Base-by-base conservation (phyloP, 257 asterid genomes). In the Jaltomata sinuosa region DNA sequence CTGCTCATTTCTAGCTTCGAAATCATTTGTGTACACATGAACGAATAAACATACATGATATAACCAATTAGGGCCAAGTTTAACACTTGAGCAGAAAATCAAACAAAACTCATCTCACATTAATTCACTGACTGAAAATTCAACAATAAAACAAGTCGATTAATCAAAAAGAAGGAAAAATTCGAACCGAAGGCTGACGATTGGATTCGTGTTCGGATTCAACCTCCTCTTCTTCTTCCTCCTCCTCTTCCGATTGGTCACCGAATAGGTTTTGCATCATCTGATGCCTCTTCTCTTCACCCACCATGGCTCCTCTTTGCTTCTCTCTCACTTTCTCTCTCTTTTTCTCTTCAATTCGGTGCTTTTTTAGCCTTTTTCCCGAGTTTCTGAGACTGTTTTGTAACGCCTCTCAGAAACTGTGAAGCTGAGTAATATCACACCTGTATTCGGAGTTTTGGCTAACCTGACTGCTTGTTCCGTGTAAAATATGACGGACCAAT, bases 191-290 rank as follows among this genome's bases (percentile, higher is more conserved):
- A 40, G 98, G 96, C 87, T 94, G 98, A 22, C 94, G 96, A 90
- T 93, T 95, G 69, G 99, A 97, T 84, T 94, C 98, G 87, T 95
- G 99, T 89, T 94, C 98, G 16, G 98, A 93, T 88, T 97, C 98
- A 65, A 94, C 92, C 87, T 95, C 98, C 89, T 92, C 98, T 62
- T 94, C 98, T 69, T 94, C 98, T 71, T 89, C 92, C 19, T 96
- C 99, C 85, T 93, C 96, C 87, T 92, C 97, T 86, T 96, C 99
- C 8, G 99, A 95, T 85, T 96, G 99, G 84, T 97, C 99, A 18
- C 99, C 99, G 86, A 97, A 97, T 83, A 97, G 88, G 87, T 97
- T 97, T 89, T 95, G 99, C 97, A 97, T 97, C 99, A 97, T 97
- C 88, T 94, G 99, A 91, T 95, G 97, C 96, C 99, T 88, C 90